Evolutionary conservation across 2,329 filamentous ascomycete species (phyloP), one percentile per base, ranked within the genome.

Genomic region (Acrocalymma vagum): DNA sequence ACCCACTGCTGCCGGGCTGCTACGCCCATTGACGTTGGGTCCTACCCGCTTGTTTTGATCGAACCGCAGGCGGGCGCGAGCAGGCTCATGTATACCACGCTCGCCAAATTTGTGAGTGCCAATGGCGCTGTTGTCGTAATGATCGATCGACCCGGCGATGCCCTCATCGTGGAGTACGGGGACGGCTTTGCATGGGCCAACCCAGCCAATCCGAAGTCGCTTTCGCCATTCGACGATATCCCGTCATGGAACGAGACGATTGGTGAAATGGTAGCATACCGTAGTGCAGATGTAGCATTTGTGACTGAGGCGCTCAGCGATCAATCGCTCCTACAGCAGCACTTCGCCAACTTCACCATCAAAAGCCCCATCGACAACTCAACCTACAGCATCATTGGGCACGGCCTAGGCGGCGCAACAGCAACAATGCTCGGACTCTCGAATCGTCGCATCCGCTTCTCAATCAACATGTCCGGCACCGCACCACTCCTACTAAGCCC

Each of bases 91-190:
- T 76, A 81, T 49, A 68, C 61, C 4, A 70, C 67, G 5, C 66
- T 75, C 42, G 74, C 76, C 2, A 69, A 70, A 3, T 71, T 74
- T 3, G 62, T 81, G 3, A 74, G 77, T 0, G 75, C 73, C 11
- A 63, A 71, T 5, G 78, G 78, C 0, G 75, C 72, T 32, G 62
- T 71, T 0, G 73, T 81, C 3, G 60, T 78, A 9, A 62, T 76
- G 0, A 60, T 81, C 16, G 79, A 81, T 40, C 78, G 80, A 34
- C 70, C 78, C 0, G 72, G 75, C 31, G 77, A 80, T 31, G 65
- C 72, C 0, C 41, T 56, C 1, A 62, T 76, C 14, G 69, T 81
- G 7, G 70, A 78, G 38, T 78, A 76, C 14, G 69, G 72, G 0
- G 58, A 75, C 42, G 71, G 8, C 32, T 6, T 9, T 9, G 11